Conservation (phyloP, 257 asterid species). For the Scutellaria galericulata region DNA sequence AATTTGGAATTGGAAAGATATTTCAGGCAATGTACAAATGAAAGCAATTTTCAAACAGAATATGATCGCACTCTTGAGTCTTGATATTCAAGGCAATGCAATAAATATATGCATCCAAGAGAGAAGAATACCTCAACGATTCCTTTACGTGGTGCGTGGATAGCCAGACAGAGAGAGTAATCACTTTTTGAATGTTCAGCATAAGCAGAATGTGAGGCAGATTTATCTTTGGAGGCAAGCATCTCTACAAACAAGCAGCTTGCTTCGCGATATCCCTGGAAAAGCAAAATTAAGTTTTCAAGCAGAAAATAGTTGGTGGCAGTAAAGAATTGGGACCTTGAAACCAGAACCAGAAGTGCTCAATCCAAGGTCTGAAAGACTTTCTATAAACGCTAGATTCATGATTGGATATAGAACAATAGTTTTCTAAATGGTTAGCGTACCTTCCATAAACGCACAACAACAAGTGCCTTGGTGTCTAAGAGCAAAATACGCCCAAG, state of each 20-base stretch:
- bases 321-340: conserved; percentile 13
- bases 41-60: background rate
- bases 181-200: conserved; percentile 67
- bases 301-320: background rate
- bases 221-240: conserved; percentile 66
- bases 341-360: background rate
- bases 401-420: conserved; percentile 19
- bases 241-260: conserved; percentile 93
- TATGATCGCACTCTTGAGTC: background rate
- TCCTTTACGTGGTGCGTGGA: conserved; percentile 97
- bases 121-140: conserved; percentile 76
- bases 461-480: conserved; percentile 94
- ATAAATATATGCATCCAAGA: background rate
- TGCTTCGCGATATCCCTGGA: conserved; percentile 98
- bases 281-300: conserved; percentile 24
- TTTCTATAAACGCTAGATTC: background rate
- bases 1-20: background rate
- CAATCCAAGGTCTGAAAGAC: background rate
- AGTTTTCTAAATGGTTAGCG: background rate
- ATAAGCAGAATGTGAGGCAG: conserved; percentile 43
- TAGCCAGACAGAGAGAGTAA: conserved; percentile 88
- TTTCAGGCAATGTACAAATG: background rate
- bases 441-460: conserved; percentile 98
- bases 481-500: conserved; percentile 94
- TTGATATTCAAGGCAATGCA: background rate